Evolutionary conservation across 371 early-diverging fungal species (phyloP), one percentile per base, ranked within the genome.

Genomic region (Mortierella sp.): DNA sequence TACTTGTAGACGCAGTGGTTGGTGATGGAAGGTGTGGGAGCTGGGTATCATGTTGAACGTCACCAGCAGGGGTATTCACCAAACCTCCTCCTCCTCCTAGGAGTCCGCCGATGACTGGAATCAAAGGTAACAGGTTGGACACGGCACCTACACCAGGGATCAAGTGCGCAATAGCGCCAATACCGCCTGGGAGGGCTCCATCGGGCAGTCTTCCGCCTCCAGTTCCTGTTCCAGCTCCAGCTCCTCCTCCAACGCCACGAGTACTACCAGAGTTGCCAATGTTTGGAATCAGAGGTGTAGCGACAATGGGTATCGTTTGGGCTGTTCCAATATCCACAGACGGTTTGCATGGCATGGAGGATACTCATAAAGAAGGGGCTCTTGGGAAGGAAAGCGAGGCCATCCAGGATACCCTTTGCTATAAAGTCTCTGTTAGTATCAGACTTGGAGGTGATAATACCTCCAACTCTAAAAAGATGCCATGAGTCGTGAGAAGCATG

Each of bases 381-480:
- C n/a, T 51, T 30, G 52, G 34, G 30, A 27, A 50, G 38, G 45
- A 24, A 31, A 2, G 51, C 31, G 19, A 64, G 2, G 16, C 51
- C 30, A 26, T 54, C 63, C 12, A 54, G 30, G n/a, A 57, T 1
- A 19, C 38, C 57, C 4, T 57, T 23, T 23, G 65, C 43, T 3
- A 38, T n/a, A 12, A 64, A 52, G 39, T 64, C 58, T 10, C 41
- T 16, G 6, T 19, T 42, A n/a, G 57, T 23, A 9, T 14, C 1
- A 2, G 21, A 4, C 7, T 45, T 45, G 26, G 58, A 50, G 16
- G 56, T 24, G 5, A 56, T 42, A 26, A 58, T 19, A 12, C 57
- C 57, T 30, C 57, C 57, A 42, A 64, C 41, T 13, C 57, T 58
- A 19, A 50, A 38, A 10, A 38, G 3, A 41, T 6, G 43, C 61